These are phyloP conservation scores for Fusarium sarcochroum DNA, from an alignment of 2,329 filamentous ascomycete species.

Conservation along the genomic window DNA sequence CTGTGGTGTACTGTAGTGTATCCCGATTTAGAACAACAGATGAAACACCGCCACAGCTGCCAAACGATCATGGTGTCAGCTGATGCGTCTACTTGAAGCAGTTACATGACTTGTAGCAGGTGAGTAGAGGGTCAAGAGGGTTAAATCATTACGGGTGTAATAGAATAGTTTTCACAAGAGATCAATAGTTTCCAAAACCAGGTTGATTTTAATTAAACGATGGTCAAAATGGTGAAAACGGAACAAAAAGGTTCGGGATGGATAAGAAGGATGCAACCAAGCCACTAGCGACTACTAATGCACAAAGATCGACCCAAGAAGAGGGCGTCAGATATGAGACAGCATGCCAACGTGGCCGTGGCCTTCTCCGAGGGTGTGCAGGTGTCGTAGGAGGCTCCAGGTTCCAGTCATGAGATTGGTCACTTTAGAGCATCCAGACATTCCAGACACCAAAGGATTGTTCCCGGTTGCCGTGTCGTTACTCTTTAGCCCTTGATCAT, in stretches of 20 bases:
- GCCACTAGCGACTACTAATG: slow-evolving; percentile 30
- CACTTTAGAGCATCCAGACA: slow-evolving; percentile 20
- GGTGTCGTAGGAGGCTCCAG: slow-evolving; percentile 29
- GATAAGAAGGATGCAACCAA: slow-evolving; percentile 18
- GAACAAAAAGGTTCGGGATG: neutral
- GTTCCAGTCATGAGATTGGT: slow-evolving; percentile 20
- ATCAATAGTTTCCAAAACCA: too few species aligned
- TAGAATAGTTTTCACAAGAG: neutral
- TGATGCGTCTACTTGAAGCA: slow-evolving; percentile 7
- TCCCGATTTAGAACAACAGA: slow-evolving; percentile 44
- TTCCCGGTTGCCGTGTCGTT: slow-evolving; percentile 32
- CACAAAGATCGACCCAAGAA: slow-evolving; percentile 28
- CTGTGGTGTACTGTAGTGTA: slow-evolving; percentile 21
- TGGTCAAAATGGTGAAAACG: slow-evolving; percentile 1
- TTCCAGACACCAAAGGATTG: slow-evolving; percentile 29
- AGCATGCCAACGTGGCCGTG: slow-evolving; percentile 42
- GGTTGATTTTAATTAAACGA: neutral
- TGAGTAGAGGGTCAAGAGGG: neutral
- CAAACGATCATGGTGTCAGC: slow-evolving; percentile 32
- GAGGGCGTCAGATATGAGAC: slow-evolving; percentile 38
- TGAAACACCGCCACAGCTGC: slow-evolving; percentile 41
- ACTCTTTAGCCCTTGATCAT: slow-evolving; percentile 2
- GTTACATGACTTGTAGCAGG: slow-evolving; percentile 10
- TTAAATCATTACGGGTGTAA: neutral
- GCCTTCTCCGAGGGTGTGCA: slow-evolving; percentile 7